phyloP scores from a whole-genome alignment of 2,329 filamentous ascomycete genomes.

The Myriosclerotinia duriaeana region DNA sequence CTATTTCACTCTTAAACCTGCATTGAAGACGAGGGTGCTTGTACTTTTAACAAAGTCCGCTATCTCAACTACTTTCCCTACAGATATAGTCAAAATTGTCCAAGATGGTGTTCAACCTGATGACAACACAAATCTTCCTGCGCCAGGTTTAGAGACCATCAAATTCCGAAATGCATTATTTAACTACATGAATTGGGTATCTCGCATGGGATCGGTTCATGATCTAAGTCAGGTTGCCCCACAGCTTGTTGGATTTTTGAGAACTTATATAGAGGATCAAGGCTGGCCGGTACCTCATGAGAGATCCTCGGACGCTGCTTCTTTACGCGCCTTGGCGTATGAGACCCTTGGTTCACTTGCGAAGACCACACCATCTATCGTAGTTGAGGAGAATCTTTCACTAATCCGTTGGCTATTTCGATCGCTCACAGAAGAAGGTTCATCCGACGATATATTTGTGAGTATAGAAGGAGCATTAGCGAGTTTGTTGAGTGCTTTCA shows the following conservation, averaged over 20 bases:
- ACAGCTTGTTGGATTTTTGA: constrained; percentile 66
- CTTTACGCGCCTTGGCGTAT: constrained; percentile 77
- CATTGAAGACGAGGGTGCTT: constrained; percentile 76
- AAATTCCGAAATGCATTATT: constrained; percentile 84
- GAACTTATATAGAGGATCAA: constrained; percentile 72
- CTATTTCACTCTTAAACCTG: constrained; percentile 70
- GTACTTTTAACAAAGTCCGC: constrained; percentile 74
- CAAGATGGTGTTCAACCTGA: constrained; percentile 59
- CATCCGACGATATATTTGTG: constrained; percentile 70
- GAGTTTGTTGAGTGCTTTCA: constrained; percentile 64
- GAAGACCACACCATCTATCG: constrained; percentile 59
- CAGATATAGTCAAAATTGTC: constrained; percentile 68
- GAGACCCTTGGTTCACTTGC: constrained; percentile 85
- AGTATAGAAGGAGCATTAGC: constrained; percentile 89
- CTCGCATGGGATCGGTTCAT: constrained; percentile 64
- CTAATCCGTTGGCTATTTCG: constrained; percentile 77
- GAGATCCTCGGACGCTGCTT: constrained; percentile 58
- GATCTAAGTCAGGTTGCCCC: constrained; percentile 66
- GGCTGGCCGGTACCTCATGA: constrained; percentile 75
- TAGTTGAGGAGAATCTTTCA: constrained; percentile 51
- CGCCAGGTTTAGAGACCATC: constrained; percentile 57
- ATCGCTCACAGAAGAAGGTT: constrained; percentile 77
- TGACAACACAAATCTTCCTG: constrained; percentile 40
- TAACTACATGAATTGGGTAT: constrained; percentile 82
- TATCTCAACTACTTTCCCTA: constrained; percentile 66